Evolutionary conservation across 257 asterid genomes (phyloP), one percentile per base, ranked within the genome.

Genomic region (Solanum stenotomum): DNA sequence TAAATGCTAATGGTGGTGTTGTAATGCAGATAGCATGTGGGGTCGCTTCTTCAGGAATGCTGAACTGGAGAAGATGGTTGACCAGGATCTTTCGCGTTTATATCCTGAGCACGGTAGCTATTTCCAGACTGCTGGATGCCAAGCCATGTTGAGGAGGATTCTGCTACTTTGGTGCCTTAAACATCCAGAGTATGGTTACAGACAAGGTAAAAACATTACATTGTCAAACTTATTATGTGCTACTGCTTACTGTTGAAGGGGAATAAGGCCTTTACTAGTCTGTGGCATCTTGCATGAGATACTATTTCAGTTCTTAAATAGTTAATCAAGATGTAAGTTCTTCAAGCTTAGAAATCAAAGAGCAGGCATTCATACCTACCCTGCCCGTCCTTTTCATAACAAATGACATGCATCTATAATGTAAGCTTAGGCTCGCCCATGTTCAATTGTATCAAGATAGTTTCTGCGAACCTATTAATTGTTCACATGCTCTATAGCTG

Each of bases 91-190:
- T 92, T 92, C 98, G 2, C 99, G 98, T 29, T 92, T 97, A 88
- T 97, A 97, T 92, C 98, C 98, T 89, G 99, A 96, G 90, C 94
- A 95, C 85, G 98, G 98, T 89, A 94, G 98, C 93, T 96, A 96
- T 90, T 97, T 97, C 88, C 99, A 95, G 91, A 95, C 98, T 72
- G 92, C 92, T 87, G 98, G 90, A 85, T 97, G 98, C 88, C 98
- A 96, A 92, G 92, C 96, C 91, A 95, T 97, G 94, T 88, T 97
- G 88, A 92, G 98, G 83, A 92, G 99, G 78, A 93, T 97, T 89
- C 90, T 97, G 88, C 91, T 97, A 87, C 97, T 97, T 86, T 96
- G 99, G 99, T 94, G 99, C 92, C 98, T 97, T 84, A 89, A 94
- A 74, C 94, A 96, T 89, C 96, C 95, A 16, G 98, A 93, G 84